Conservation (phyloP, 2,329 filamentous ascomycete genomes). For the Calonectria crousiana region DNA sequence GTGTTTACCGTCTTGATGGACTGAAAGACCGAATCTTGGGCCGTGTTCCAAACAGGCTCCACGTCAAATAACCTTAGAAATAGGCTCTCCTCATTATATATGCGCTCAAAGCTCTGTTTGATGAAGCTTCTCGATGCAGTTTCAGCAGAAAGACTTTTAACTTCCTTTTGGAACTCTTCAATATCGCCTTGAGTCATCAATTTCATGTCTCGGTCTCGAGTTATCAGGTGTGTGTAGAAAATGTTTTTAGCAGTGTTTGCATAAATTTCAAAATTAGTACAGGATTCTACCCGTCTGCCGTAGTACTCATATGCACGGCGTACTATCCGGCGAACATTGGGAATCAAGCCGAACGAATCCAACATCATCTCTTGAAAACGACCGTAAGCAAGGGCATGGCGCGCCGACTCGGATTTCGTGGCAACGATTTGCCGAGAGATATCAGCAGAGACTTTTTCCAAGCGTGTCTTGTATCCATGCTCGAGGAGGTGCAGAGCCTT, state of each 20-base stretch:
- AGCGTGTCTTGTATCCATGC: slow-evolving; percentile 64
- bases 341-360: slow-evolving; percentile 67
- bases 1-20: slow-evolving; percentile 63
- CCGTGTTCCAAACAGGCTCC: slow-evolving; percentile 64
- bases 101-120: slow-evolving; percentile 71
- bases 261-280: slow-evolving; percentile 64
- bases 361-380: slow-evolving; percentile 70
- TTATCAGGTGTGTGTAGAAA: slow-evolving; percentile 65
- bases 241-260: slow-evolving; percentile 66
- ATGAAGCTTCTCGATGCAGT: slow-evolving; percentile 69
- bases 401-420: slow-evolving; percentile 70
- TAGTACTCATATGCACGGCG: slow-evolving; percentile 64
- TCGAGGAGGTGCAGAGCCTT: slow-evolving; percentile 73
- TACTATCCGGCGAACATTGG: slow-evolving; percentile 67
- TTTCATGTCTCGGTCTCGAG: slow-evolving; percentile 66
- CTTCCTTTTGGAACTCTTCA: slow-evolving; percentile 66
- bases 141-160: slow-evolving; percentile 62
- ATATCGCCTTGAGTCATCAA: slow-evolving; percentile 66
- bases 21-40: slow-evolving; percentile 63
- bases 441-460: slow-evolving; percentile 67
- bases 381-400: slow-evolving; percentile 70
- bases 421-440: slow-evolving; percentile 65
- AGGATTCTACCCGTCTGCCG: slow-evolving; percentile 58
- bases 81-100: slow-evolving; percentile 66
- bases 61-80: slow-evolving; percentile 69